Evolutionary conservation across 2,329 filamentous ascomycete species (phyloP).

Genomic region (Epichloe typhina): DNA sequence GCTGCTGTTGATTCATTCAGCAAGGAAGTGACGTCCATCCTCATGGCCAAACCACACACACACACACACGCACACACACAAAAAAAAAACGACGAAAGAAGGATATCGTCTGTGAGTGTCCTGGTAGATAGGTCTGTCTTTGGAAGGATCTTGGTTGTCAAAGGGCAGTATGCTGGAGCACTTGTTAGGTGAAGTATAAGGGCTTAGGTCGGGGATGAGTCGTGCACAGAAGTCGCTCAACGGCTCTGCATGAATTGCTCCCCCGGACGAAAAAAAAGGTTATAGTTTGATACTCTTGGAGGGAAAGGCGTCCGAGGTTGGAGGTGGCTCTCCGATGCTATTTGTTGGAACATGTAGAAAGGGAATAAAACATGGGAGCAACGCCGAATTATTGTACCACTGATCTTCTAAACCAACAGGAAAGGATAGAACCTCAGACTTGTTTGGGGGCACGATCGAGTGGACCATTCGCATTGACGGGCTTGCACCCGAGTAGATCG

Average conservation of each 20-base stretch:
- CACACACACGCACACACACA: not conserved
- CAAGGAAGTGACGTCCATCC: constrained; percentile 30
- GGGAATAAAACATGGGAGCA: not conserved
- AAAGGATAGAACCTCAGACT: constrained; percentile 1
- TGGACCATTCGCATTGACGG: constrained; percentile 9
- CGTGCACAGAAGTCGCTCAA: constrained; percentile 1
- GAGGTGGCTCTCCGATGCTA: constrained; percentile 4
- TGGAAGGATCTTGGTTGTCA: not conserved
- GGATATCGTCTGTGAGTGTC: not conserved
- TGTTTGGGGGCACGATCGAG: constrained; percentile 4
- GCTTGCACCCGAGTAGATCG: constrained; percentile 8
- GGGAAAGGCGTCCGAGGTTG: constrained; percentile 5
- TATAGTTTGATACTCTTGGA: not conserved
- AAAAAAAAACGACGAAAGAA: not conserved
- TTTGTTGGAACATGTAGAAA: constrained; percentile 4
- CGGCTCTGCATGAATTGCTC: not conserved
- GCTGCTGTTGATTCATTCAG: constrained; percentile 23
- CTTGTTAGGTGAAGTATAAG: not conserved
- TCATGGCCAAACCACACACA: not conserved
- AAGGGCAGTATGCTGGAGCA: not conserved
- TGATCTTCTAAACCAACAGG: not conserved
- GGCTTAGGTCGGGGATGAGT: not conserved
- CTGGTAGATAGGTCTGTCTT: not conserved
- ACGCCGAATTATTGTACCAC: constrained; percentile 1
- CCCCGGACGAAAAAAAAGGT: not conserved